These are phyloP conservation scores for Hypoxylon sp. DNA, from an alignment of 2,329 filamentous ascomycete species.

Conservation along the genomic window DNA sequence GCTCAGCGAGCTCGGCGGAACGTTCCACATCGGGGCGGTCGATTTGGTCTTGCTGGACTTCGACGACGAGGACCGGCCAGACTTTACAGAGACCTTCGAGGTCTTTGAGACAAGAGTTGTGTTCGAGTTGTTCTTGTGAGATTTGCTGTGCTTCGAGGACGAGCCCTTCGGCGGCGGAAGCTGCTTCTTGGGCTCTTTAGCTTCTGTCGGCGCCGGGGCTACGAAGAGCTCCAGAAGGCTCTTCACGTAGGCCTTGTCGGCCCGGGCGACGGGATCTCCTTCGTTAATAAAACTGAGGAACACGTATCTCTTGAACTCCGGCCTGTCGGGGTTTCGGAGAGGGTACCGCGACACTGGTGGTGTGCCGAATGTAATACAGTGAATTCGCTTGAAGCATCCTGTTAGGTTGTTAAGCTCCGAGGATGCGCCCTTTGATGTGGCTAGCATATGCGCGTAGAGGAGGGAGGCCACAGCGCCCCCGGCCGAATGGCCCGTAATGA, in stretches of 20 bases:
- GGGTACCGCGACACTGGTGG: conserved; percentile 81
- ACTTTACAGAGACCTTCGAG: conserved; percentile 47
- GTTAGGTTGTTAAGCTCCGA: conserved; percentile 79
- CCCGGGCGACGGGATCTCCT: conserved; percentile 82
- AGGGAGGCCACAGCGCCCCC: conserved; percentile 86
- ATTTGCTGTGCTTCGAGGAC: conserved; percentile 38
- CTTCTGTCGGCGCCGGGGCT: conserved; percentile 63
- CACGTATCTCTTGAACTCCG: conserved; percentile 70
- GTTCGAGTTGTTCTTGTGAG: conserved; percentile 48
- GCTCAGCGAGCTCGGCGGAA: conserved; percentile 74
- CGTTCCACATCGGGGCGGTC: conserved; percentile 67
- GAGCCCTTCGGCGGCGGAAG: conserved; percentile 20
- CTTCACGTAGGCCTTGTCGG: conserved; percentile 80
- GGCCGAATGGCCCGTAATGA: conserved; percentile 89
- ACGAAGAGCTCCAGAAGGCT: conserved; percentile 78
- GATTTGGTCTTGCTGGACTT: conserved; percentile 39
- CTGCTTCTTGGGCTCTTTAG: conserved; percentile 24
- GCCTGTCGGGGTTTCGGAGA: conserved; percentile 67
- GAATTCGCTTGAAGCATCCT: conserved; percentile 78
- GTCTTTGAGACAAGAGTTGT: conserved; percentile 41
- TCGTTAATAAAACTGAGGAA: conserved; percentile 88
- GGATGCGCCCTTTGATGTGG: conserved; percentile 62
- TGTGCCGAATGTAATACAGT: conserved; percentile 88
- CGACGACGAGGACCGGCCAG: conserved; percentile 28
- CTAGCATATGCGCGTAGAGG: conserved; percentile 84